Percentiles rank a stretch among this genome's conserved stretches.
phyloP scores from a whole-genome alignment of 2,329 filamentous ascomycete genomes.

The Pseudonectria buxi region DNA sequence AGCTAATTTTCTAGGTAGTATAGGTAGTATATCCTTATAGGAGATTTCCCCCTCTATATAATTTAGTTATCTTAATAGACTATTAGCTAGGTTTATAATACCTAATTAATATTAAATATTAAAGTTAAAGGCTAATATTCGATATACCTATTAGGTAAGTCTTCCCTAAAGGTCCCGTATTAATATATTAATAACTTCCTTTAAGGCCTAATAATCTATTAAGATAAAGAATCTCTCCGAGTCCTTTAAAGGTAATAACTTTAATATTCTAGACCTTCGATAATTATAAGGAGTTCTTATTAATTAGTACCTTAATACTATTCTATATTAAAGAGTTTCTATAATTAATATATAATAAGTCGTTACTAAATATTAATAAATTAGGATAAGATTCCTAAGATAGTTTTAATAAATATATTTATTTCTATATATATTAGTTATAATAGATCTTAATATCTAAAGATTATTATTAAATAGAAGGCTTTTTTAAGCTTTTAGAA shows the following conservation, averaged over 20 bases:
- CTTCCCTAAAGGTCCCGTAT: neutral
- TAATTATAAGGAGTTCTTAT: slow-evolving; percentile 1
- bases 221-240: neutral
- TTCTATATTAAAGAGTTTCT: neutral
- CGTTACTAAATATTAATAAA: slow-evolving; percentile 1
- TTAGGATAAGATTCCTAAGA: slow-evolving; percentile 1
- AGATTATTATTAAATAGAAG: slow-evolving; percentile 3
- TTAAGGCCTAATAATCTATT: slow-evolving; percentile 2
- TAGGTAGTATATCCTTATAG: too few species aligned
- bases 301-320: slow-evolving; percentile 1
- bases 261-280: slow-evolving; percentile 1
- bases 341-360: slow-evolving; percentile 2
- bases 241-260: neutral
- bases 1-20: too few species aligned
- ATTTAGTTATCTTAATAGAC: neutral
- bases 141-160: slow-evolving; percentile 1
- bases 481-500: slow-evolving; percentile 1
- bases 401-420: slow-evolving; percentile 1
- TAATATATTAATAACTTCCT: neutral
- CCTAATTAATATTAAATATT: slow-evolving; percentile 1
- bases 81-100: neutral
- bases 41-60: too few species aligned
- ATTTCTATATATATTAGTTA: neutral
- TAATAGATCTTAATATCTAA: slow-evolving; percentile 1
- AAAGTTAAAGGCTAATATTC: slow-evolving; percentile 1